These are phyloP conservation scores for Penicillium odoratum DNA, from an alignment of 495 filamentous ascomycete species.

Conservation along the genomic window DNA sequence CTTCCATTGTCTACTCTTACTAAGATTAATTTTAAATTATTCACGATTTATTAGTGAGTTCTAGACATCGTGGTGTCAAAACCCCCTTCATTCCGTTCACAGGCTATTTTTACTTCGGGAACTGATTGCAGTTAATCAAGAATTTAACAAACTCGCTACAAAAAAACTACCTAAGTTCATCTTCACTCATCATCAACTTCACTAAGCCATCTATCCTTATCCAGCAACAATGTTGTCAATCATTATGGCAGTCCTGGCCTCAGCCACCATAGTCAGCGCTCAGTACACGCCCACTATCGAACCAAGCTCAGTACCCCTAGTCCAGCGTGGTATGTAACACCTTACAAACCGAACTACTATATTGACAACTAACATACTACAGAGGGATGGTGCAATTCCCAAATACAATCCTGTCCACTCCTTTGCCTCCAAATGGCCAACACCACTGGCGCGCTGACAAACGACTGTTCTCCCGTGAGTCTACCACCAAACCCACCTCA, in stretches of 20 bases:
- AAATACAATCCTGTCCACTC: constrained; percentile 68
- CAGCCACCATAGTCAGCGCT: constrained; percentile 34
- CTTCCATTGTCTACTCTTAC: neutral
- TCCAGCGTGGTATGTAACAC: constrained; percentile 39
- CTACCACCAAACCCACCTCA: neutral
- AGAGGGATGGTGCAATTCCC: constrained; percentile 70
- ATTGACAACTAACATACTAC: constrained; percentile 10
- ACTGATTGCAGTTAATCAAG: neutral
- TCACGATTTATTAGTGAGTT: neutral
- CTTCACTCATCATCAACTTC: neutral
- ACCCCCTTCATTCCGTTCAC: neutral
- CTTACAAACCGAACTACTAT: neutral
- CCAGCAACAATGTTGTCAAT: constrained; percentile 23
- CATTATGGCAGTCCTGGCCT: constrained; percentile 30
- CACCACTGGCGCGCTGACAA: constrained; percentile 43
- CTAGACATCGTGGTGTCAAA: neutral
- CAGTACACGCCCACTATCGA: constrained; percentile 54
- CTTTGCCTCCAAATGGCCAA: constrained; percentile 69
- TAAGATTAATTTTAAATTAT: neutral
- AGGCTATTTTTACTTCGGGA: constrained; percentile 2
- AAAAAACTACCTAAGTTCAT: neutral
- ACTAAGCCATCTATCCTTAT: neutral
- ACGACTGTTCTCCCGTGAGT: constrained; percentile 74
- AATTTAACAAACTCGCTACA: neutral
- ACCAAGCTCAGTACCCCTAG: constrained; percentile 53